Percentiles rank a stretch among this genome's conserved stretches.
Evolutionary conservation across 306 rosid species (phyloP).

Genomic region (Cucumis melo): DNA sequence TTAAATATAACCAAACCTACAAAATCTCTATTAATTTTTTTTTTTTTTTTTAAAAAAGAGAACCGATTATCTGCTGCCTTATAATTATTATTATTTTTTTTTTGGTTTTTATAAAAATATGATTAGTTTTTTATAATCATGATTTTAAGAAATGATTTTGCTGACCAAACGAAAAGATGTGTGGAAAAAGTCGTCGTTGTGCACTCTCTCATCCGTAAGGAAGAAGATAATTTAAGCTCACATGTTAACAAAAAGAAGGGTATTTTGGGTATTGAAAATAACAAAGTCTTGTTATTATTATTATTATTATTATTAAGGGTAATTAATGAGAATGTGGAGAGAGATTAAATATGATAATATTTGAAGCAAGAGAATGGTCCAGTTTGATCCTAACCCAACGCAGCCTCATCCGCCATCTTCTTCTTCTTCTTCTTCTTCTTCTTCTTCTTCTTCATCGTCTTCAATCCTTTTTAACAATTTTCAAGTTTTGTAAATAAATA

Average conservation of each 20-base stretch:
- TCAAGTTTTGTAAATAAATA: not conserved
- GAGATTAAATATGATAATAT: not conserved
- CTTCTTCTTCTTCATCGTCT: not conserved
- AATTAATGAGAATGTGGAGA: not conserved
- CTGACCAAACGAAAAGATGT: not conserved
- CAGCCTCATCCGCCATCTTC: conserved; percentile 11
- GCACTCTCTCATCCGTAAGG: not conserved
- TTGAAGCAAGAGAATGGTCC: conserved; percentile 6
- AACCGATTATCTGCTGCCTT: too few species aligned
- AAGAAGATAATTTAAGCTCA: not conserved
- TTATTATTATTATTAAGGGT: too few species aligned
- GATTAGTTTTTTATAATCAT: too few species aligned
- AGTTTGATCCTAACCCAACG: conserved; percentile 12
- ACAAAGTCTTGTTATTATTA: not conserved
- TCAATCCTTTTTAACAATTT: too few species aligned
- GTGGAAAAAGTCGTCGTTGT: conserved; percentile 7
- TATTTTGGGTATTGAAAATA: not conserved
- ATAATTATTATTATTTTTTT: too few species aligned
- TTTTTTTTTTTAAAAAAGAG: too few species aligned
- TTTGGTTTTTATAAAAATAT: too few species aligned
- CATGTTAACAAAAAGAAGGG: not conserved
- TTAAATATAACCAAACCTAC: too few species aligned
- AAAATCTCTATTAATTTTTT: too few species aligned
- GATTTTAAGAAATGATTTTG: not conserved
- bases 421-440: not conserved